Conservation (phyloP, 139 green algal genomes). For the Picochlorum sp. region DNA sequence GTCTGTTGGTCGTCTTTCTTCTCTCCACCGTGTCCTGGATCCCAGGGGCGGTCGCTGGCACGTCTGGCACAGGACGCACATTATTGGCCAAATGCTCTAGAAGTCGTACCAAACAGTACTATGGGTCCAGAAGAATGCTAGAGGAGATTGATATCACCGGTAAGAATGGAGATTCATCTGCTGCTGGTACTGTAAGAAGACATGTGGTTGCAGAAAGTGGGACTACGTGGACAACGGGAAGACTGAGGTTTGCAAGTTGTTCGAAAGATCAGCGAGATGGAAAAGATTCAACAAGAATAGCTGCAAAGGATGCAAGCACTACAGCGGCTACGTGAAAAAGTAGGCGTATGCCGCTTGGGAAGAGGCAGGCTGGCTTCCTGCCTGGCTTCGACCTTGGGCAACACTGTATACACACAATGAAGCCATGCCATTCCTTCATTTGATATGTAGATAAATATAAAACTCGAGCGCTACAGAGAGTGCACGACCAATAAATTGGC, state of each 20-base stretch:
- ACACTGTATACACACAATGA: too few relatives aligned
- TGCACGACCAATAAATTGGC: too few relatives aligned
- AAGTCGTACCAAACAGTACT: background rate
- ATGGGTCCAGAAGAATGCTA: background rate
- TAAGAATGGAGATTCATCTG: constrained; percentile 1
- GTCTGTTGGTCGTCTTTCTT: too few relatives aligned
- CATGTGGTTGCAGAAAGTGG: constrained; percentile 1
- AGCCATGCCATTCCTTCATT: too few relatives aligned
- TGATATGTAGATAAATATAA: too few relatives aligned
- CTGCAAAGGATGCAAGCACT: background rate
- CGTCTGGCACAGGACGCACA: background rate
- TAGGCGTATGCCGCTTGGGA: too few relatives aligned
- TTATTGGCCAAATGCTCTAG: background rate
- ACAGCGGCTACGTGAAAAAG: background rate
- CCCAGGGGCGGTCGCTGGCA: background rate
- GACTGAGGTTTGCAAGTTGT: background rate
- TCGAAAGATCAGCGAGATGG: background rate
- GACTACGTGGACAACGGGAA: background rate
- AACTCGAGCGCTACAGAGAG: too few relatives aligned
- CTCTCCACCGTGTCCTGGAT: background rate
- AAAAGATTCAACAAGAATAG: background rate
- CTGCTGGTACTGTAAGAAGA: constrained; percentile 2
- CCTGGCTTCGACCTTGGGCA: too few relatives aligned
- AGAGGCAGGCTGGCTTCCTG: too few relatives aligned
- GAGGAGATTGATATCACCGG: constrained; percentile 3